Evolutionary conservation across 306 rosid species (phyloP), one percentile per base, ranked within the genome.

Genomic region (Glycyrrhiza uralensis): DNA sequence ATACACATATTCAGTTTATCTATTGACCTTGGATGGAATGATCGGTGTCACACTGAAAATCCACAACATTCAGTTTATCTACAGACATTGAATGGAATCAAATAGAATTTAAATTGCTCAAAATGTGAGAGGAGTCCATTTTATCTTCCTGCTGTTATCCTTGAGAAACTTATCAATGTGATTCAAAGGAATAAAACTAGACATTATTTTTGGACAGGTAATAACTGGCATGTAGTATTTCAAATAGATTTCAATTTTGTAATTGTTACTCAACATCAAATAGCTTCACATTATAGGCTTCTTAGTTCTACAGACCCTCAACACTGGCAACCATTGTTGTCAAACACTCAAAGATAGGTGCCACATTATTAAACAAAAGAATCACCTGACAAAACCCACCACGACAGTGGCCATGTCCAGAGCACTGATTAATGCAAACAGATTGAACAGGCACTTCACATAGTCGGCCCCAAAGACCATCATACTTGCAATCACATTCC

Each of bases 301-400:
- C 74, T 19, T 35, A 63, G 23, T 55, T 75, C 36, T 50, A 42
- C 6, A 46, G 46, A 74, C 56, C 49, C 61, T 68, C 3, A 49
- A 13, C 61, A 26, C 52, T 39, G 29, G 2, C 20, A 14, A 45
- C 22, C 13, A 36, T 36, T 32, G 36, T 32, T 32, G 36, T 32
- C 36, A 32, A 6, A 32, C 36, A 32, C 36, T 32, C 45, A 66
- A 69, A 82, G 36, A 54, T 24, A 38, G 41, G 14, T 22, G 18
- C 20, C 73, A 47, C 9, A 13, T 23, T 42, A 36, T 74, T 38
- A 15, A 47, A 79, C 39, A 46, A 45, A 80, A 10, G 14, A 67
- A 47, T 80, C 71, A 89, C 99, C 96, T 88, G 89, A 78, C 97
- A 94, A 81, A 82, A 94, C 52, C 99, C 99, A 66, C 97, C 95